Percentiles rank a stretch among this genome's conserved stretches.
Evolutionary conservation across 306 rosid species (phyloP).

Genomic region (Cicer cuneatum): DNA sequence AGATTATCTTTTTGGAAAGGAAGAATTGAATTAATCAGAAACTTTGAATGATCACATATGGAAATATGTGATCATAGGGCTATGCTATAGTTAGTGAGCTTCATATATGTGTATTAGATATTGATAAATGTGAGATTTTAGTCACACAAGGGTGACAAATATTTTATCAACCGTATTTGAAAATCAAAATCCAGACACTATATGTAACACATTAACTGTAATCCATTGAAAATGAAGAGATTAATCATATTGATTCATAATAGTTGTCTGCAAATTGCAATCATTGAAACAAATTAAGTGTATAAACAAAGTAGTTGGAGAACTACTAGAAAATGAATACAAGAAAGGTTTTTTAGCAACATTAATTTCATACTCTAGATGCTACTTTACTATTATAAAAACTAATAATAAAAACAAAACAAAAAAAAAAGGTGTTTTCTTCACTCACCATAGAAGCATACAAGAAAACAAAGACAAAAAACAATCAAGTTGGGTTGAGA

Average conservation of each 20-base stretch:
- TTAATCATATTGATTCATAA: no score
- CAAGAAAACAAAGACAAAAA: constrained; percentile 7
- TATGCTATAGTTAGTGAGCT: constrained; percentile 1
- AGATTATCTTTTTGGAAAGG: constrained; percentile 60
- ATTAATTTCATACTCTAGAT: constrained; percentile 13
- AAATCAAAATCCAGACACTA: no score
- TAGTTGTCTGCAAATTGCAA: no score
- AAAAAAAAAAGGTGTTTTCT: not conserved
- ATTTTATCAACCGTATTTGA: no score
- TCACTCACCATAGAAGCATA: constrained; percentile 37
- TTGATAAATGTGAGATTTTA: constrained; percentile 32
- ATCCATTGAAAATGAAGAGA: no score
- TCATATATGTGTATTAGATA: not conserved
- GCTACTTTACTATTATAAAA: not conserved
- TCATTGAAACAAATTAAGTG: not conserved
- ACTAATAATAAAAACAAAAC: not conserved
- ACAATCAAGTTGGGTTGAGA: constrained; percentile 73
- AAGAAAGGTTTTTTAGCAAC: constrained; percentile 13
- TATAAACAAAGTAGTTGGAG: constrained; percentile 40
- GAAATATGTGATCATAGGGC: not conserved
- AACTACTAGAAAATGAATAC: constrained; percentile 20
- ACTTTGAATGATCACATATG: not conserved
- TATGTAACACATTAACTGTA: no score
- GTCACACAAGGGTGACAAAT: no score
- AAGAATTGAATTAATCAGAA: constrained; percentile 6